Base-by-base conservation (phyloP, 2,329 filamentous ascomycete genomes). In the Aspergillus fumigatiaffinis region DNA sequence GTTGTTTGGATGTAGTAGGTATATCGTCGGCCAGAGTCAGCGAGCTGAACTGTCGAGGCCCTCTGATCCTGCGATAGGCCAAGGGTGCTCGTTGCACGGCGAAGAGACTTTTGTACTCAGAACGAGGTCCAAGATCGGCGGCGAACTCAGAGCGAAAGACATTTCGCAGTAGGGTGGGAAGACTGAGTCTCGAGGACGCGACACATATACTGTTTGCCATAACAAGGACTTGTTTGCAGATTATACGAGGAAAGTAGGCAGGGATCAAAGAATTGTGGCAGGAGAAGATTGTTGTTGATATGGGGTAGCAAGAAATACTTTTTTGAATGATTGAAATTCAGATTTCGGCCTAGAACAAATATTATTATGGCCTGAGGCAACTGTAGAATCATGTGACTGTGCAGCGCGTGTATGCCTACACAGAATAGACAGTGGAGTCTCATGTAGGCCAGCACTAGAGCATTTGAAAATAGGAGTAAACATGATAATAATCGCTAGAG, bases 121-220 rank as follows among this genome's bases (percentile, higher is more conserved):
- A 38, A 46, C 55, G 49, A 50, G 50, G 53, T 51, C 57, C 52
- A 48, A 61, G 25, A 17, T 61, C 55, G 35, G 53, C 50, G 38
- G 59, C 54, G 44, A 66, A 51, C 32, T 72, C 65, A 8, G 66
- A 60, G 42, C 59, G 63, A 32, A 68, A 67, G 12, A 70, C 51
- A 50, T 59, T 64, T 52, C 61, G 64, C 14, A 73, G 54, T 9
- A 68, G 44, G 4, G 54, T 61, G 10, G 71, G 61, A 12, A 72
- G 55, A 28, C 64, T 61, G 54, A 71, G 49, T 12, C 52, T 68
- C 2, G 67, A 61, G n/a, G 69, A 67, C 3, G 63, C 59, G 49
- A 60, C 38, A 50, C 66, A 72, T 50, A 60, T 56, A 9, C 50
- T 53, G 17, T 7, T 38, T 38, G 32, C 14, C 32, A 38, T 38